phyloP scores from a whole-genome alignment of 345 rosid species.

The Heritiera fomes region DNA sequence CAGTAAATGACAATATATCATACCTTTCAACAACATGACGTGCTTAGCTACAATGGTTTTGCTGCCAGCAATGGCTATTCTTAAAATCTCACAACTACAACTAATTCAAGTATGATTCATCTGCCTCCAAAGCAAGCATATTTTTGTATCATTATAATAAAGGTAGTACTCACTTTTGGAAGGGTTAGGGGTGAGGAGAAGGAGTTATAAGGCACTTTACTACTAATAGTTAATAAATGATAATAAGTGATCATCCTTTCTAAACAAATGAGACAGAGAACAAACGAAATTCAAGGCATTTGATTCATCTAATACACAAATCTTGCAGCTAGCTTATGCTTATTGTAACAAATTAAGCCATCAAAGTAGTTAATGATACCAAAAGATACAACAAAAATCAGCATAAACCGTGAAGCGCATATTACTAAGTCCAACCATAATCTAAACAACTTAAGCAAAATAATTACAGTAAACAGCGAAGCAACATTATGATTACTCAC shows the following conservation, averaged over 20 bases:
- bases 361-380: background rate
- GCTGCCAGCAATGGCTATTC: background rate
- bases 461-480: background rate
- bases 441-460: background rate
- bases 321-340: background rate
- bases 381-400: background rate
- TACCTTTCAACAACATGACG: background rate
- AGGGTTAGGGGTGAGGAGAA: too few species aligned
- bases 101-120: background rate
- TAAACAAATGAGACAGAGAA: background rate
- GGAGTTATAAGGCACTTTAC: background rate
- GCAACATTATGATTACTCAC: conserved; percentile 30
- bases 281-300: background rate
- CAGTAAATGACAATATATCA: background rate
- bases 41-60: background rate
- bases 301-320: background rate
- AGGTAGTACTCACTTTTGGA: background rate
- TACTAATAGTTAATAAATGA: background rate
- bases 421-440: background rate
- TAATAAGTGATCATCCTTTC: background rate
- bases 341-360: background rate
- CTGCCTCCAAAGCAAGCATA: background rate
- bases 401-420: background rate
- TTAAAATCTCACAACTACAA: background rate
- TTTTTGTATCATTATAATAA: background rate